A percentile compares a stretch with the other conserved stretches of the same genome.
These are phyloP conservation scores for Candida boleticola DNA, from an alignment of 805 yeast species.

Conservation along the genomic window DNA sequence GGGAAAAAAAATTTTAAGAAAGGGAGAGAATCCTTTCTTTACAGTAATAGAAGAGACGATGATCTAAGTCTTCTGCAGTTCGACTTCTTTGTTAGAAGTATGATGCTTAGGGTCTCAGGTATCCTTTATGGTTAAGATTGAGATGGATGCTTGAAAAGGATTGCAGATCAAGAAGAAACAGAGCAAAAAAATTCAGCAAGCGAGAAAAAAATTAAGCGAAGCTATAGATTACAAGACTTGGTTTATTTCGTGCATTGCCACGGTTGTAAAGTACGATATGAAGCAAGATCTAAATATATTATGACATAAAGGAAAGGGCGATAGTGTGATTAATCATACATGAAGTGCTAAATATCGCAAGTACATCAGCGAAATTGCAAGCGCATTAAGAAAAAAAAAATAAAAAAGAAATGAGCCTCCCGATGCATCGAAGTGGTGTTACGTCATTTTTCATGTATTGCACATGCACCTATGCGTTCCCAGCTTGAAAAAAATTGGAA, in stretches of 20 bases:
- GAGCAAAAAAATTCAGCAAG: neutral
- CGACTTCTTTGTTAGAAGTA: too few species aligned
- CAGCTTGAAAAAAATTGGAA: too few species aligned
- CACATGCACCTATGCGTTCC: too few species aligned
- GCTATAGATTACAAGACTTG: neutral
- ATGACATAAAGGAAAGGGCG: neutral
- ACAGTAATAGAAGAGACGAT: too few species aligned
- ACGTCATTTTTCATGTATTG: neutral
- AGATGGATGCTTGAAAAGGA: too few species aligned
- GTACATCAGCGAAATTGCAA: neutral
- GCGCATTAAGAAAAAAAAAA: too few species aligned
- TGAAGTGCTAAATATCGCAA: neutral
- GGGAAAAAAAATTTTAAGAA: neutral
- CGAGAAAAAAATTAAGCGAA: too few species aligned
- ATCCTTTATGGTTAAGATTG: too few species aligned
- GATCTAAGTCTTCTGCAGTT: too few species aligned
- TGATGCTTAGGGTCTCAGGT: too few species aligned
- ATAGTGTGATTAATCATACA: neutral
- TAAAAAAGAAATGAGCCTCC: neutral
- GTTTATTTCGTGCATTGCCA: neutral
- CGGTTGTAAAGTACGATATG: neutral
- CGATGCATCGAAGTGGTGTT: neutral
- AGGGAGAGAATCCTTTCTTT: too few species aligned
- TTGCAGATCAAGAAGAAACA: neutral
- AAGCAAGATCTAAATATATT: neutral